These are phyloP conservation scores for Streptanthus diversifolius DNA, from an alignment of 345 rosid genomes.

Conservation along the genomic window DNA sequence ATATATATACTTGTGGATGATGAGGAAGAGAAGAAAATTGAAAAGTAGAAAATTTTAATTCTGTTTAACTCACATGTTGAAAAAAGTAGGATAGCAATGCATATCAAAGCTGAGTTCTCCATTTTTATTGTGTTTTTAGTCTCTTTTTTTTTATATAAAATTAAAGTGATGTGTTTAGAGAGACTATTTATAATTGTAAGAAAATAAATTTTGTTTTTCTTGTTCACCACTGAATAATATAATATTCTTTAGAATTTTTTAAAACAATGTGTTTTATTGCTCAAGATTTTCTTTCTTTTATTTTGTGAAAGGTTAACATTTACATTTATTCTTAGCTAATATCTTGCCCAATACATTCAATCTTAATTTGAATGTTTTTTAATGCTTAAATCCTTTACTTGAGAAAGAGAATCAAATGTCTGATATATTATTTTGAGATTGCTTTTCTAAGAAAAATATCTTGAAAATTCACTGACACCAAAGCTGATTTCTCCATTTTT, in stretches of 20 bases:
- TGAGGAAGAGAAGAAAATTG: background rate
- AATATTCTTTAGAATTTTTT: background rate
- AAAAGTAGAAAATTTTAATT: background rate
- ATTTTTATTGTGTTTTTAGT: background rate
- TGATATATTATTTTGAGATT: background rate
- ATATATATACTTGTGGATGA: background rate
- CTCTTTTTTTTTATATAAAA: background rate
- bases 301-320: background rate
- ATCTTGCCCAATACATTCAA: too few species aligned
- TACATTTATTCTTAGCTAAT: background rate
- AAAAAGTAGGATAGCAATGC: conserved; percentile 7
- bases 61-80: conserved; percentile 6
- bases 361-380: background rate
- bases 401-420: background rate
- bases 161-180: background rate
- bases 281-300: background rate
- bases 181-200: background rate
- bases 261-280: background rate
- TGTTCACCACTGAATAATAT: background rate
- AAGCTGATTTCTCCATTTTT: conserved; percentile 15
- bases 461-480: too few species aligned
- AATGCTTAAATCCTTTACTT: background rate
- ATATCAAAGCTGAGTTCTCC: conserved; percentile 14
- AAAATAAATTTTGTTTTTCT: background rate
- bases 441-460: too few species aligned